These are phyloP conservation scores for Acanthamoeba divionensis DNA, from an alignment of 208 protist genomes.

Conservation along the genomic window DNA sequence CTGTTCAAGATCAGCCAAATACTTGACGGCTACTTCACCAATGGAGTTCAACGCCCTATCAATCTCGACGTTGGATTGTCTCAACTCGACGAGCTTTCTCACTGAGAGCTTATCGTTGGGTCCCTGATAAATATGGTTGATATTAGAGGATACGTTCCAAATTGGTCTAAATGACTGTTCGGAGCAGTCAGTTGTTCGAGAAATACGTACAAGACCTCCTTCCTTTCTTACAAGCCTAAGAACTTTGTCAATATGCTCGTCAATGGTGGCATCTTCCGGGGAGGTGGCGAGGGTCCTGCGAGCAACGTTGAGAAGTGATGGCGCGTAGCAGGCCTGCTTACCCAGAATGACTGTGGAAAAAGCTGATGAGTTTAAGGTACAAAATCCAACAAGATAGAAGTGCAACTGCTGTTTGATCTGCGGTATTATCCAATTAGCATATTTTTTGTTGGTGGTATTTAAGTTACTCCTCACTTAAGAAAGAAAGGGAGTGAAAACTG, in stretches of 20 bases:
- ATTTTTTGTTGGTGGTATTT: too few species aligned
- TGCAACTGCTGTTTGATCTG: too few species aligned
- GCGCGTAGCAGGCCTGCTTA: constrained; percentile 10
- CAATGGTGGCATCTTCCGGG: constrained; percentile 16
- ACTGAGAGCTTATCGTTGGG: constrained; percentile 2
- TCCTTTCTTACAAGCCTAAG: constrained; percentile 11
- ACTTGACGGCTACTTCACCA: constrained; percentile 31
- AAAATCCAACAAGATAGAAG: too few species aligned
- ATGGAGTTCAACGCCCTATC: neutral
- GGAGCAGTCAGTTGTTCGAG: neutral
- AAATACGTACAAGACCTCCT: neutral
- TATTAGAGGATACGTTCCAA: too few species aligned
- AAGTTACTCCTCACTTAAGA: too few species aligned
- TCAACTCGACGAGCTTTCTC: constrained; percentile 25
- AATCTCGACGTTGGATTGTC: neutral
- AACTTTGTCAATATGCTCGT: constrained; percentile 22
- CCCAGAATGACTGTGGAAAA: neutral
- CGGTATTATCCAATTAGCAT: too few species aligned
- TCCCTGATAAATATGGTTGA: too few species aligned
- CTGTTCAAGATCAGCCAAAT: constrained; percentile 11
- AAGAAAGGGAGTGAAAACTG: too few species aligned
- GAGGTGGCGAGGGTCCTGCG: constrained; percentile 12
- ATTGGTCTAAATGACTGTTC: too few species aligned
- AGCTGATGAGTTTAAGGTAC: too few species aligned
- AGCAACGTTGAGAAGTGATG: neutral